These are phyloP conservation scores for Pontederia crassipes DNA, from an alignment of 176 grass and related monocot species.

Conservation along the genomic window DNA sequence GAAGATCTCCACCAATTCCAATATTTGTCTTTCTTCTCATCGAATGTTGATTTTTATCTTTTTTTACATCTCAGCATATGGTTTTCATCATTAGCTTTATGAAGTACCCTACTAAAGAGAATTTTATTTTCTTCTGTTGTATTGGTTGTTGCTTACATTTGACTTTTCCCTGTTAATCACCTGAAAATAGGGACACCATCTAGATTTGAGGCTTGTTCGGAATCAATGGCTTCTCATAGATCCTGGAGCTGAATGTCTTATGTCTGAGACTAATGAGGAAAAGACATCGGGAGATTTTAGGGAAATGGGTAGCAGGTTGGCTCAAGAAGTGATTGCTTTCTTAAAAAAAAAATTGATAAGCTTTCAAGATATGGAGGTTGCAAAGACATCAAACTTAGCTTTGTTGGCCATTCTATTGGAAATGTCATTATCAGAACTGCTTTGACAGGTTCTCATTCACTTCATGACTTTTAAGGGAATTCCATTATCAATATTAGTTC, in stretches of 20 bases:
- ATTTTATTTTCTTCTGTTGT: neutral
- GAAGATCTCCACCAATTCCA: too few species aligned
- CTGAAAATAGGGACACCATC: constrained; percentile 60
- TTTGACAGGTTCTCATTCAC: constrained; percentile 42
- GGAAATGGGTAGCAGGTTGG: constrained; percentile 80
- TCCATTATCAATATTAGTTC: neutral
- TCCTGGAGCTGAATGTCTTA: constrained; percentile 77
- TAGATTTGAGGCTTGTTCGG: constrained; percentile 73
- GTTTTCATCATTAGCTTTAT: too few species aligned
- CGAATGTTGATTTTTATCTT: too few species aligned
- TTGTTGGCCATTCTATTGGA: constrained; percentile 89
- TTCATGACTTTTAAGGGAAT: neutral
- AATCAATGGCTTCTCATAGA: constrained; percentile 87
- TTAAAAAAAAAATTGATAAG: constrained; percentile 58
- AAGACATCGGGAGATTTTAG: constrained; percentile 78
- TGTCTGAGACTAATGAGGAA: constrained; percentile 84
- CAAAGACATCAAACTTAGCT: constrained; percentile 67
- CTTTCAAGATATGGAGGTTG: constrained; percentile 50
- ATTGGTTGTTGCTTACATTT: neutral
- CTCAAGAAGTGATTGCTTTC: constrained; percentile 57
- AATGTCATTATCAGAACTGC: constrained; percentile 86
- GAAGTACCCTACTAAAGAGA: neutral
- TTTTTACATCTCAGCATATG: too few species aligned
- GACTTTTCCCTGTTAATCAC: constrained; percentile 11
- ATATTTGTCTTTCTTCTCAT: too few species aligned